Evolutionary conservation across 2,329 filamentous ascomycete species (phyloP).

Genomic region (Monilinia laxa): DNA sequence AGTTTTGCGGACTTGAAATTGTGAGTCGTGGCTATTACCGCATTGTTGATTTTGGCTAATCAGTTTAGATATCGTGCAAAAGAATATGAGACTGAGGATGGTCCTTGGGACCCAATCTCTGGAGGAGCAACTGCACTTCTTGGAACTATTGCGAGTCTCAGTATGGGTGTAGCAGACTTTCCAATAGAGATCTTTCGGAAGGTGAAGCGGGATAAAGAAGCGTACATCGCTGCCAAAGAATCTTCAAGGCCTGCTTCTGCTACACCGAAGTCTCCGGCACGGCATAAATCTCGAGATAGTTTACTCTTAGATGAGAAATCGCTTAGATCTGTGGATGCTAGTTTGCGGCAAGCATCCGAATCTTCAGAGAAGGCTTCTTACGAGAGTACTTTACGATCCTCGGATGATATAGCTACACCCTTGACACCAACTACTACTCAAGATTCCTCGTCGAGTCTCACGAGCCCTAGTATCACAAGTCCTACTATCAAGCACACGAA

Average conservation of each 20-base stretch:
- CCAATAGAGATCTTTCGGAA: constrained; percentile 56
- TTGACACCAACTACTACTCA: constrained; percentile 31
- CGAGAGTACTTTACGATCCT: constrained; percentile 32
- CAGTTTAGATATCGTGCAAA: constrained; percentile 48
- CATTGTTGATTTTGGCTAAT: constrained; percentile 18
- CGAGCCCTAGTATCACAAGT: constrained; percentile 2
- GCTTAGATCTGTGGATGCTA: constrained; percentile 17
- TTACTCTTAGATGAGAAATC: constrained; percentile 23
- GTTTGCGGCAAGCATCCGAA: constrained; percentile 22
- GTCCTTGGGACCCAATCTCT: constrained; percentile 76
- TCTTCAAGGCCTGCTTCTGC: constrained; percentile 22
- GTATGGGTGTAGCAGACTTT: constrained; percentile 79
- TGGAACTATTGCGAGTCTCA: constrained; percentile 77
- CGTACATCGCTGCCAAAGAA: constrained; percentile 23
- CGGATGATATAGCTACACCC: constrained; percentile 25
- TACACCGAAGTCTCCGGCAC: constrained; percentile 26
- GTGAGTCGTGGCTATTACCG: constrained; percentile 47
- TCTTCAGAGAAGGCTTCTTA: constrained; percentile 33
- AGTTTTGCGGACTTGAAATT: constrained; percentile 71
- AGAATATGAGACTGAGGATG: constrained; percentile 76
- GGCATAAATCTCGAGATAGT: constrained; percentile 27
- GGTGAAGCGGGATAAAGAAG: constrained; percentile 33
- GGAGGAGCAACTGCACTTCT: constrained; percentile 75
- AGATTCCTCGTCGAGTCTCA: constrained; percentile 15
- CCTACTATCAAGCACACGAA: constrained; percentile 25